Evolutionary conservation across 495 filamentous ascomycete species (phyloP).

Genomic region (Penicillium riverlandense): DNA sequence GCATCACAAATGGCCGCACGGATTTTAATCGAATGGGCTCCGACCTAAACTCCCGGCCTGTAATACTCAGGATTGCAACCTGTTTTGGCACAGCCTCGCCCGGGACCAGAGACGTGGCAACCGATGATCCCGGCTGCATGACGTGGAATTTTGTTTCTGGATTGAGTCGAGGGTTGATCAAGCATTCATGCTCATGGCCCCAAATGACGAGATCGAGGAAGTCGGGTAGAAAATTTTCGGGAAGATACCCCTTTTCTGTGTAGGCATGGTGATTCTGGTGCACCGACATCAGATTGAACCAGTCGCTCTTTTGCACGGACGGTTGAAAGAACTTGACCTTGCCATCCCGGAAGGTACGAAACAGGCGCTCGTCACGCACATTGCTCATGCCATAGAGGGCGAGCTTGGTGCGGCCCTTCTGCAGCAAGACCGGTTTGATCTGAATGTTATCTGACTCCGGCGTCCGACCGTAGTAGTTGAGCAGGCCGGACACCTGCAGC

Average conservation of each 20-base stretch:
- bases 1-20: constrained; percentile 84
- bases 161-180: constrained; percentile 76
- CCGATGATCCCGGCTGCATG: constrained; percentile 94
- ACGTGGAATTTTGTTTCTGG: constrained; percentile 86
- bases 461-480: constrained; percentile 94
- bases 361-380: constrained; percentile 89
- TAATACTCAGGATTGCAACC: constrained; percentile 77
- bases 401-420: constrained; percentile 90
- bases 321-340: constrained; percentile 92
- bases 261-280: constrained; percentile 96
- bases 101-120: constrained; percentile 84
- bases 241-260: constrained; percentile 82
- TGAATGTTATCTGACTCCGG: constrained; percentile 88
- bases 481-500: constrained; percentile 78
- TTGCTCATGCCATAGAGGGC: constrained; percentile 96
- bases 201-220: constrained; percentile 91
- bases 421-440: constrained; percentile 83
- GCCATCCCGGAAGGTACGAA: constrained; percentile 85
- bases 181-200: constrained; percentile 97
- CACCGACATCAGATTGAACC: constrained; percentile 94
- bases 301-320: constrained; percentile 73
- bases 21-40: constrained; percentile 79
- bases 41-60: constrained; percentile 72
- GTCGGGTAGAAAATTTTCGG: constrained; percentile 87
- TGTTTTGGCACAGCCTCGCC: constrained; percentile 92